phyloP scores from a whole-genome alignment of 2,329 filamentous ascomycete genomes.

The Septoria linicola region DNA sequence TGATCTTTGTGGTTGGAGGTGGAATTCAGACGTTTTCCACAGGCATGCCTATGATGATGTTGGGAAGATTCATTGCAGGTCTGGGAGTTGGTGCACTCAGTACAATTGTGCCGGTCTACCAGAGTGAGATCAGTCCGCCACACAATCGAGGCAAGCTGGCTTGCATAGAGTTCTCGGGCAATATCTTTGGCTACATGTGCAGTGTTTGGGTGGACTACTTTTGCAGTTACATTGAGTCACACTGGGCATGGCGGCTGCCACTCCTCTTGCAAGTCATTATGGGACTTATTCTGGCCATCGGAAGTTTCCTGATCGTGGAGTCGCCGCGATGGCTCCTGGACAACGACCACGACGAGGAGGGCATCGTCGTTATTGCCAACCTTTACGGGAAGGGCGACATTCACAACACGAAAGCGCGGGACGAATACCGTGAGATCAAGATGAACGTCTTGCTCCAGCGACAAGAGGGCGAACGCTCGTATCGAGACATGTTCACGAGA shows the following conservation, averaged over 20 bases:
- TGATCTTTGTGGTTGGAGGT: conserved; percentile 81
- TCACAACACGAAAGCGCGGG: conserved; percentile 84
- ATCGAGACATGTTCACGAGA: conserved; percentile 89
- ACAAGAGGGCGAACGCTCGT: conserved; percentile 90
- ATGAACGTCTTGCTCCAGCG: conserved; percentile 92
- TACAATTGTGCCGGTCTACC: conserved; percentile 55
- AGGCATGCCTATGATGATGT: conserved; percentile 82
- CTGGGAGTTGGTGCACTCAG: conserved; percentile 52
- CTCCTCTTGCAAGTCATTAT: conserved; percentile 91
- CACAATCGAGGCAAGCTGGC: conserved; percentile 94
- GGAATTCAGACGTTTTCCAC: conserved; percentile 78
- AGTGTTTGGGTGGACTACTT: conserved; percentile 99
- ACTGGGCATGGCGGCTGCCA: conserved; percentile 88
- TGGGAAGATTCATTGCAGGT: conserved; percentile 53
- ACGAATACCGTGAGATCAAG: conserved; percentile 98
- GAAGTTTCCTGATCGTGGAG: conserved; percentile 91
- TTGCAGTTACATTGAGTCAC: conserved; percentile 80
- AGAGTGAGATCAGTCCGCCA: conserved; percentile 70
- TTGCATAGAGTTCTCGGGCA: conserved; percentile 97
- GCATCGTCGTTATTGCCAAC: conserved; percentile 97
- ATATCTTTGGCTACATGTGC: conserved; percentile 91
- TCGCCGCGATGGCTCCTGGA: conserved; percentile 96
- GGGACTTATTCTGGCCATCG: conserved; percentile 79
- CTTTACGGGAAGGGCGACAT: conserved; percentile 95
- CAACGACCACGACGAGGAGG: conserved; percentile 96